Evolutionary conservation across 1,284 basidiomycete genomes (phyloP).

Genomic region (Wallemia hederae): DNA sequence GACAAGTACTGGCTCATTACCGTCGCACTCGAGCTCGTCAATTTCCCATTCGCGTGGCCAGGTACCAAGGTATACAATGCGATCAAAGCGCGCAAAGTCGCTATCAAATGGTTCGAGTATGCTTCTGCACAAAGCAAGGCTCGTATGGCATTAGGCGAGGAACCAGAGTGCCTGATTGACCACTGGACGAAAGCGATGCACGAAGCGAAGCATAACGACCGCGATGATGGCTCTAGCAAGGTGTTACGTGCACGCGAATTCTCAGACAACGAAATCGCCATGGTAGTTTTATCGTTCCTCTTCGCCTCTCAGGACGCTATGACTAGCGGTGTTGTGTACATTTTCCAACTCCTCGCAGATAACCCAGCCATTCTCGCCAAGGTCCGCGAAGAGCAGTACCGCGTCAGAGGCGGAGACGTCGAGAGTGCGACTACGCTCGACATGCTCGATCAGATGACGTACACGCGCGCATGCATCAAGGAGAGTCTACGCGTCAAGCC

Average conservation of each 20-base stretch:
- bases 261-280: slow-evolving; percentile 77
- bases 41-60: slow-evolving; percentile 84
- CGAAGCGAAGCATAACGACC: slow-evolving; percentile 27
- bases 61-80: slow-evolving; percentile 76
- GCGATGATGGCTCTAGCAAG: slow-evolving; percentile 29
- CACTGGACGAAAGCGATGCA: slow-evolving; percentile 58
- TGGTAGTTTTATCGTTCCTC: slow-evolving; percentile 85
- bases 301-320: slow-evolving; percentile 97
- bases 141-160: slow-evolving; percentile 49
- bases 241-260: slow-evolving; percentile 32
- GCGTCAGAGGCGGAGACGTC: slow-evolving; percentile 47
- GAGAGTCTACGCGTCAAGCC: slow-evolving; percentile 73
- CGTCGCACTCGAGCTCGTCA: slow-evolving; percentile 80
- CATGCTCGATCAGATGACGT: slow-evolving; percentile 70
- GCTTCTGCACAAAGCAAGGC: slow-evolving; percentile 56
- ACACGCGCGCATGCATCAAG: slow-evolving; percentile 69
- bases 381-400: slow-evolving; percentile 69
- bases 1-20: slow-evolving; percentile 95
- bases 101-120: slow-evolving; percentile 51
- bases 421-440: slow-evolving; percentile 63
- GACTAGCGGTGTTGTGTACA: slow-evolving; percentile 74
- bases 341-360: slow-evolving; percentile 86
- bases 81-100: slow-evolving; percentile 67
- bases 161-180: slow-evolving; percentile 71
- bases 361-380: slow-evolving; percentile 66